Evolutionary conservation across 306 rosid genomes (phyloP), one percentile per base, ranked within the genome.

Genomic region (Cicer chorassanicum): DNA sequence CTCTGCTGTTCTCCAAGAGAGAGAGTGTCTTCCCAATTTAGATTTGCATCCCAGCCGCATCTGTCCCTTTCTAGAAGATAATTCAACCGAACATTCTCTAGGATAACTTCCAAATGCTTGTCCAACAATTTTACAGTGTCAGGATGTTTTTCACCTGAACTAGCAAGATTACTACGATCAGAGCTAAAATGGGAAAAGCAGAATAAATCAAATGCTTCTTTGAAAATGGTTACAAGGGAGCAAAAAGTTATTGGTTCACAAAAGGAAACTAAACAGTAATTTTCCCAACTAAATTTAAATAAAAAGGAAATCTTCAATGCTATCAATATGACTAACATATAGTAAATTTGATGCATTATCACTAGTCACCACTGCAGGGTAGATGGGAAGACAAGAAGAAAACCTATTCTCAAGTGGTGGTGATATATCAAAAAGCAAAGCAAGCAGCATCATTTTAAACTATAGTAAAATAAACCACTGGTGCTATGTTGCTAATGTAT

Each of bases 1-100:
- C 99, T 90, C 90, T 94, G 99, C 84, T 94, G 99, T 84, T 94
- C 99, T 40, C 99, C 99, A 55, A 94, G 95, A 56, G 99, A 94
- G 24, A 94, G 96, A 46, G 73, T 85, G 80, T 94, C 97, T 80
- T 94, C 97, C 99, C 99, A 94, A 62, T 92, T 90, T 78, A 85
- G 72, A 79, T 85, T 86, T 63, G 97, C 95, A 81, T 94, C 96
- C 99, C 97, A 94, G 57, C 99, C 93, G 34, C 74, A 81, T 60
- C 73, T 80, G 73, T 84, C 93, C 80, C 99, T 92, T 79, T 88
- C 97, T 87, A 94, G 81, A 71, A 94, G 97, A 90, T 94, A 94
- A 86, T 80, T 87, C 86, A 94, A 85, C 65, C 99, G 84, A 73
- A 94, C 99, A 77, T 87, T 88, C 78, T 87, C 95, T 41, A 94